Percentiles rank a stretch among this genome's conserved stretches.
Evolutionary conservation across 768 basidiomycete genomes (phyloP).

Genomic region (Candolleomyces eurysporus): DNA sequence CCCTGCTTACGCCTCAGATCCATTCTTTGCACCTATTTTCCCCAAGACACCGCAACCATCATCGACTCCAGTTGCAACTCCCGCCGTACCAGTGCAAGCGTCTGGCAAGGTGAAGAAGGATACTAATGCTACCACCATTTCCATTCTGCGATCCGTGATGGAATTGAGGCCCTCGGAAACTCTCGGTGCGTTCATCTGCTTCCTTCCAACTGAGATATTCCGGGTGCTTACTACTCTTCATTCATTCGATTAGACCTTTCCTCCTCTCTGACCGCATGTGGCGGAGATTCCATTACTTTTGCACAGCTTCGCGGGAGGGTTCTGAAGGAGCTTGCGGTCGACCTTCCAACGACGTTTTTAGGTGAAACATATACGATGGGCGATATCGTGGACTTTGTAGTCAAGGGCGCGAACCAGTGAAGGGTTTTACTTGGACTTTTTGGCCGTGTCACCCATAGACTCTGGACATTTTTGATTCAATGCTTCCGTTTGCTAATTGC

Average conservation of each 20-base stretch:
- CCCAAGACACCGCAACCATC: neutral
- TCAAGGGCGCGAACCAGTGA: neutral
- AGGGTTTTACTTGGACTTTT: neutral
- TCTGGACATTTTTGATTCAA: no score
- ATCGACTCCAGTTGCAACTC: constrained; percentile 12
- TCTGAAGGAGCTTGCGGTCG: constrained; percentile 28
- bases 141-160: constrained; percentile 24
- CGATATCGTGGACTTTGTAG: neutral
- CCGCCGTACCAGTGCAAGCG: neutral
- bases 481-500: neutral
- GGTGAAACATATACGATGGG: neutral
- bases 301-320: constrained; percentile 31
- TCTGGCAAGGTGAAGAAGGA: constrained; percentile 10
- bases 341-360: constrained; percentile 20
- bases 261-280: constrained; percentile 26
- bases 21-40: constrained; percentile 19
- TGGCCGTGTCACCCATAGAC: neutral
- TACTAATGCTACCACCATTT: constrained; percentile 15
- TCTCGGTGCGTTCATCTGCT: constrained; percentile 21
- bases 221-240: neutral
- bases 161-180: constrained; percentile 25
- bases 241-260: constrained; percentile 19
- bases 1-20: constrained; percentile 19
- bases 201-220: neutral
- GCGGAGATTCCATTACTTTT: constrained; percentile 34